Conservation (phyloP, 768 basidiomycete species). For the Cystofilobasidium ferigula region DNA sequence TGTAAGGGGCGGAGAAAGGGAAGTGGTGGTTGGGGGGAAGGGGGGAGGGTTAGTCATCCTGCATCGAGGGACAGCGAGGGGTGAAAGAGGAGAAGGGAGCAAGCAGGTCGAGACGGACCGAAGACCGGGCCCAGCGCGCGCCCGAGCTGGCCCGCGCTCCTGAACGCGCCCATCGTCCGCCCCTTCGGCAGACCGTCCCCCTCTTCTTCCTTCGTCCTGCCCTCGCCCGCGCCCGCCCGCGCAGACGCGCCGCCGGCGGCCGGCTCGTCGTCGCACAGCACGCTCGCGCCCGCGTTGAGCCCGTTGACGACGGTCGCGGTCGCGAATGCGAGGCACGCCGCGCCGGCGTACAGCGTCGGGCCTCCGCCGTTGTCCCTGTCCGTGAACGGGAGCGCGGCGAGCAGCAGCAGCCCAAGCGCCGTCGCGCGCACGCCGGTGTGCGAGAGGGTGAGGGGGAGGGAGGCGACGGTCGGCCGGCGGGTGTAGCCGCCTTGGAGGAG, state of each 20-base stretch:
- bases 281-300: conserved; percentile 76
- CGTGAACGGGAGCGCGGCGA: conserved; percentile 51
- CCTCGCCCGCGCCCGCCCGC: conserved; percentile 35
- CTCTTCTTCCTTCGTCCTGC: too few relatives aligned
- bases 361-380: conserved; percentile 31
- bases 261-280: conserved; percentile 69
- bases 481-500: conserved; percentile 90
- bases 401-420: conserved; percentile 54
- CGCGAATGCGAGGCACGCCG: conserved; percentile 80
- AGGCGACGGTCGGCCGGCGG: conserved; percentile 57
- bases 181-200: conserved; percentile 43
- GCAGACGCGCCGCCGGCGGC: conserved; percentile 54
- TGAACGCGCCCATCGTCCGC: conserved; percentile 68
- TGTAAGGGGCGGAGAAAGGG: neutral
- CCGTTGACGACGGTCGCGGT: conserved; percentile 91
- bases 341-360: conserved; percentile 46
- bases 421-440: conserved; percentile 67
- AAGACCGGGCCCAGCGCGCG: conserved; percentile 82
- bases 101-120: conserved; percentile 43
- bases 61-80: neutral
- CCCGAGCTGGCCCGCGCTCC: conserved; percentile 88
- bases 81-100: neutral
- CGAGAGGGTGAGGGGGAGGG: conserved; percentile 57
- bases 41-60: too few relatives aligned
- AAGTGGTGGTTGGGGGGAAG: neutral